Evolutionary conservation across 2,329 filamentous ascomycete species (phyloP).

Genomic region (Celoporthe dispersa): DNA sequence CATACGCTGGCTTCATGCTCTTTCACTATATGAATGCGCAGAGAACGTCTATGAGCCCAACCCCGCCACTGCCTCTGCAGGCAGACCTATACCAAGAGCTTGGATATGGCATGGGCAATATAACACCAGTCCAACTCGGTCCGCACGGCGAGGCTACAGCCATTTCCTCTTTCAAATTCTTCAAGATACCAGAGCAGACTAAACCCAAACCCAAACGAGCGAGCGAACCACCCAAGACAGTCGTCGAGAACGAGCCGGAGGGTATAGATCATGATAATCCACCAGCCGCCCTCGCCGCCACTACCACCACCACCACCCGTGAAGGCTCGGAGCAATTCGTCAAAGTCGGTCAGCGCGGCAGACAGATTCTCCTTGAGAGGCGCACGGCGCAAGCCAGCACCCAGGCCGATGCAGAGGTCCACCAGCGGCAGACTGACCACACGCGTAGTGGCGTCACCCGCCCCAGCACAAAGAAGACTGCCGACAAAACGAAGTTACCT

Average conservation of each 20-base stretch:
- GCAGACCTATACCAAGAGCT: conserved; percentile 71
- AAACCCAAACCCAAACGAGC: neutral
- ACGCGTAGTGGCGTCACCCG: neutral
- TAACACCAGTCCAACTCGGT: neutral
- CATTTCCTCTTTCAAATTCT: conserved; percentile 16
- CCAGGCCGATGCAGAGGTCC: neutral
- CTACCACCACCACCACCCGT: too few species aligned
- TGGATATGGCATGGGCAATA: conserved; percentile 41
- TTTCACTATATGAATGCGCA: conserved; percentile 73
- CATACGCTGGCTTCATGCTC: conserved; percentile 77
- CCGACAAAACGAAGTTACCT: neutral
- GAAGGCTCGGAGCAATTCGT: neutral
- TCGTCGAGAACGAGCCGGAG: neutral
- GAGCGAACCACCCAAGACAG: too few species aligned
- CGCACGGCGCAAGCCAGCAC: neutral
- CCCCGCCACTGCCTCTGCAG: conserved; percentile 70
- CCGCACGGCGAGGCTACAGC: neutral
- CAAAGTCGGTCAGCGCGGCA: conserved; percentile 16
- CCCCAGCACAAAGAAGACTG: neutral
- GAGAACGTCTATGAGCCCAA: conserved; percentile 67
- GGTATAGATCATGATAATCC: neutral
- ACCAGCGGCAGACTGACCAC: neutral
- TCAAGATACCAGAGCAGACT: neutral
- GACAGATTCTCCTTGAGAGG: conserved; percentile 8
- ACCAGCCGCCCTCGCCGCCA: neutral